Conservation (phyloP, 1,284 basidiomycete genomes). For the Retiboletus flavoniger region DNA sequence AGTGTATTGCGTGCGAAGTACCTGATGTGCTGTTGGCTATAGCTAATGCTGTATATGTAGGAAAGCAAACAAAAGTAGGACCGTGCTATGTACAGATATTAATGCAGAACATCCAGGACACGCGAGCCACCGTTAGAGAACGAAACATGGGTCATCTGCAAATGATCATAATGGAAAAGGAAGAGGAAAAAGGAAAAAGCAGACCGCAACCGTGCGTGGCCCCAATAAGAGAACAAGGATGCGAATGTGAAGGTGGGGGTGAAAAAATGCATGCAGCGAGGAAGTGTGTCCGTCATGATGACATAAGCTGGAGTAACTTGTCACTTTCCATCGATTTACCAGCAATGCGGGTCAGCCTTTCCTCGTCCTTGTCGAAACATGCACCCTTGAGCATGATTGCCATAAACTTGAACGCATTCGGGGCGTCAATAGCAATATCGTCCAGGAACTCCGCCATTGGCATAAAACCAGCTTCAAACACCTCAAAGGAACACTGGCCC, state of each 20-base stretch:
- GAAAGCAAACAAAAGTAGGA: slow-evolving; percentile 28
- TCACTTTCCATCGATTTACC: slow-evolving; percentile 59
- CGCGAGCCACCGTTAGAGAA: slow-evolving; percentile 30
- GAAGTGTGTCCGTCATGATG: slow-evolving; percentile 37
- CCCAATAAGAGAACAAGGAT: slow-evolving; percentile 9
- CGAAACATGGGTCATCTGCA: slow-evolving; percentile 19
- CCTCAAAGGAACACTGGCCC: slow-evolving; percentile 50
- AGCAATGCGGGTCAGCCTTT: slow-evolving; percentile 52
- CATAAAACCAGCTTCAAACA: slow-evolving; percentile 69
- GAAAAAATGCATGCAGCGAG: slow-evolving; percentile 18
- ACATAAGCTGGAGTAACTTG: slow-evolving; percentile 58
- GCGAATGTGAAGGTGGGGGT: slow-evolving; percentile 18
- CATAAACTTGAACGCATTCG: slow-evolving; percentile 78
- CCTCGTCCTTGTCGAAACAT: slow-evolving; percentile 59
- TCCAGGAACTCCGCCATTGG: slow-evolving; percentile 75
- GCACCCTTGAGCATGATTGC: slow-evolving; percentile 72
- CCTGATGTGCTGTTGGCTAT: slow-evolving; percentile 24
- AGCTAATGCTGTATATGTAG: slow-evolving; percentile 29
- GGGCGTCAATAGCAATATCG: slow-evolving; percentile 87
- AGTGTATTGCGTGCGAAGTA: slow-evolving; percentile 23
- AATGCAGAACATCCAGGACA: slow-evolving; percentile 31
- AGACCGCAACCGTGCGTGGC: slow-evolving; percentile 15
- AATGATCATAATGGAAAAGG: slow-evolving; percentile 14
- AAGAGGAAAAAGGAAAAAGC: neutral
- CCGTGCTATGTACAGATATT: slow-evolving; percentile 33